Base-by-base conservation (phyloP, 768 basidiomycete genomes). In the Calocybe gangraenosa region DNA sequence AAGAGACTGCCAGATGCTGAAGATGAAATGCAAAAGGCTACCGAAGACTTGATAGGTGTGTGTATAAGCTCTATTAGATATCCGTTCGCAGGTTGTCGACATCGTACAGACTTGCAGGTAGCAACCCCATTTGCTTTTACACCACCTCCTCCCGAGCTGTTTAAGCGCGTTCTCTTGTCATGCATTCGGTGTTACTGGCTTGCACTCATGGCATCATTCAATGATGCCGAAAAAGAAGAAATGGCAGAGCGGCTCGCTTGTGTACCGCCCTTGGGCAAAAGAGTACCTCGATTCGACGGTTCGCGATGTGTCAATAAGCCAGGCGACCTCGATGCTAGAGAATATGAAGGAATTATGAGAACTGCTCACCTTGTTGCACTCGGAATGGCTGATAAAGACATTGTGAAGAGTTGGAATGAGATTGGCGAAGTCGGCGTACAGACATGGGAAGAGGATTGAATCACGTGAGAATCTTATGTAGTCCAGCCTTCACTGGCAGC, bases 301-400 rank as follows among this genome's bases (percentile, higher is more conserved):
- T 31, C 13, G 19, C 54, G 47, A 46, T 56, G 52, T 20, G 53
- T 58, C 5, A 44, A 54, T 33, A 53, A 49, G 30, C 50, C 58
- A 7, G 56, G 46, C 20, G 53, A 53, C 5, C 46, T 56, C n/a
- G 50, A 44, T 35, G 54, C 35, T 9, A 52, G 44, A 17, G 60
- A 61, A 37, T 58, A 62, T 37, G 58, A 58, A 36, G 61, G 59
- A n/a, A 39, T 60, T 20, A 58, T 58, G 54, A 49, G 59, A 42
- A 49, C 47, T 4, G 44, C 50, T 5, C 48, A 46, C 23, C 42
- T 59, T n/a, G 53, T 55, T 11, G 46, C 47, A 3, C 35, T 56
- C 11, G 50, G 50, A 28, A 43, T 59, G 51, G 48, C 47, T 15
- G 10, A 6, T 11, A 48, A 53, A 30, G 54, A 54, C 35, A 37